Base-by-base conservation (phyloP, 1,284 basidiomycete species). In the Ganoderma sp. region DNA sequence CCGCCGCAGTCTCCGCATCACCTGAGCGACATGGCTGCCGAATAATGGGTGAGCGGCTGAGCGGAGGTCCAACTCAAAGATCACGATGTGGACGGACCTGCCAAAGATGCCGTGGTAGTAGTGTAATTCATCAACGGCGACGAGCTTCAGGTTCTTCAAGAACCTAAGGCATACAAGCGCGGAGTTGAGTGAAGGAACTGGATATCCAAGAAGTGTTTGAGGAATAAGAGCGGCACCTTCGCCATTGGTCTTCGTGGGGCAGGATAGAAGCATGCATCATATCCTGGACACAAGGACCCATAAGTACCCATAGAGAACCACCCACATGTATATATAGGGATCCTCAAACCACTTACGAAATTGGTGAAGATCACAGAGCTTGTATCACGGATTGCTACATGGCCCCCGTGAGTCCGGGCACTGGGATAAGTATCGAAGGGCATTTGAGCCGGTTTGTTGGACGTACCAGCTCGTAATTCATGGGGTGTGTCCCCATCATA, bases 401-500 rank as follows among this genome's bases (percentile, higher is more conserved):
- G 15, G 61, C 9, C 19, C 22, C 39, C 28, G 22, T 41, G n/a
- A 52, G 52, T 17, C 39, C 19, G 25, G 39, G 41, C 7, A 5
- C 22, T 60, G 10, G 10, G 39, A 34, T 10, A 15, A 32, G 28
- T 32, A 12, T 14, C 19, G 6, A 34, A 34, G 12, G 48, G 22
- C 48, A 3, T 12, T 14, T 14, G n/a, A 12, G 3, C 37, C n/a
- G 17, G 41, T 22, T 45, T 28, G 42, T 8, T 17, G 6, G 32
- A 69, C 80, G 42, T 73, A 90, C 91, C 83, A 69, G 81, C 76
- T 67, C 93, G 85, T 42, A 78, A 72, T 43, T 94, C 91, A 75
- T 86, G 85, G 0, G 91, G 88, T 0, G 96, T 97, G 76, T 97
- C 95, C 0, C 95, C 95, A 73, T 97, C 95, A 77, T 96, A 97